Conservation (phyloP, 768 basidiomycete genomes). For the Saitozyma podzolica region DNA sequence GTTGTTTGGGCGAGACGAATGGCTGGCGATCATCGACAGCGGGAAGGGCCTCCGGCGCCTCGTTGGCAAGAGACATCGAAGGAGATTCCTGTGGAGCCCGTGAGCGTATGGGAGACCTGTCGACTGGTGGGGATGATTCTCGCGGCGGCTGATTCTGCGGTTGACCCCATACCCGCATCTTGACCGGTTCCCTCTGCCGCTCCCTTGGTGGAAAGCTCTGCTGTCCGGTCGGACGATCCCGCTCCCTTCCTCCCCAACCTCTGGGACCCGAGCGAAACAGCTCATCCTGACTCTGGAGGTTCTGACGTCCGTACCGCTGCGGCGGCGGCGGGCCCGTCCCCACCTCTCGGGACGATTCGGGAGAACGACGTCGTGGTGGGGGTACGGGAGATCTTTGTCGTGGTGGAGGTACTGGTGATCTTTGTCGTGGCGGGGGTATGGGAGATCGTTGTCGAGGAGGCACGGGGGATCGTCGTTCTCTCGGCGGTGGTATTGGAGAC, state of each 20-base stretch:
- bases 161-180: too few species aligned
- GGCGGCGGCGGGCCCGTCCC: not conserved
- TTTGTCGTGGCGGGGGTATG: conserved; percentile 6
- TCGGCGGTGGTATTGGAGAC: conserved; percentile 6
- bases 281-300: conserved; percentile 1
- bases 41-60: too few species aligned
- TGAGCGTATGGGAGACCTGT: too few species aligned
- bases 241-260: not conserved
- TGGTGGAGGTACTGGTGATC: conserved; percentile 4
- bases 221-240: too few species aligned
- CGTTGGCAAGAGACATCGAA: too few species aligned
- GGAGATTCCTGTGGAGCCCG: too few species aligned
- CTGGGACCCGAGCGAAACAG: not conserved
- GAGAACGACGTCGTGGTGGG: conserved; percentile 5
- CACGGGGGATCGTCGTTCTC: not conserved
- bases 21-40: not conserved
- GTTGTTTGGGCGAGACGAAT: not conserved
- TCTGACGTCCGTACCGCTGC: not conserved
- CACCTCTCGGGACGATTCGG: not conserved
- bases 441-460: not conserved
- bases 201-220: too few species aligned
- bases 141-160: too few species aligned
- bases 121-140: too few species aligned
- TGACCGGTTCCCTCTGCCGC: too few species aligned
- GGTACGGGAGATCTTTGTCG: conserved; percentile 4